phyloP scores from a whole-genome alignment of 345 rosid species.

The Eucalyptus leucophloia region DNA sequence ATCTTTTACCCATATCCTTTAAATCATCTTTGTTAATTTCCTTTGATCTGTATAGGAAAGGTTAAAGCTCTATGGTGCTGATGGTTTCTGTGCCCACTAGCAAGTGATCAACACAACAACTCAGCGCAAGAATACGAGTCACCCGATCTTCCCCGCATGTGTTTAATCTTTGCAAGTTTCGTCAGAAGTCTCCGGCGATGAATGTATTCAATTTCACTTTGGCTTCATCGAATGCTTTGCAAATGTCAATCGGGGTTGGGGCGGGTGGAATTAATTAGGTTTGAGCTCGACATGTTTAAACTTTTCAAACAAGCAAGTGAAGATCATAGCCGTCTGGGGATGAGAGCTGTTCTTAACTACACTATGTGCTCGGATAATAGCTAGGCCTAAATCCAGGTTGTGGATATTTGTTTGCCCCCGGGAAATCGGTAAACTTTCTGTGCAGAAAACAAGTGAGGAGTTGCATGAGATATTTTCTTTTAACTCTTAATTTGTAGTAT shows the following conservation, averaged over 20 bases:
- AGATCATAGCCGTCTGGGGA: background rate
- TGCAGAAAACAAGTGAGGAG: background rate
- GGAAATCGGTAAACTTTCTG: background rate
- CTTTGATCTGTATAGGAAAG: background rate
- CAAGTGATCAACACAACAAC: background rate
- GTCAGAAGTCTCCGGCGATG: background rate
- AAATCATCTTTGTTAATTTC: background rate
- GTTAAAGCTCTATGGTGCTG: slow-evolving; percentile 2
- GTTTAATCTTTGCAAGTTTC: background rate
- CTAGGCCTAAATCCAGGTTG: background rate
- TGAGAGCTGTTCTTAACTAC: too few relatives aligned
- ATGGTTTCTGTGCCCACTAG: background rate
- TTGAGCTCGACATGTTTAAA: too few relatives aligned
- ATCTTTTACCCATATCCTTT: background rate
- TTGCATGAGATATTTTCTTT: background rate
- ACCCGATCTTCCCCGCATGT: background rate
- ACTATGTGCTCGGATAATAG: background rate
- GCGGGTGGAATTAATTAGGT: too few relatives aligned
- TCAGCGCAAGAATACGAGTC: background rate
- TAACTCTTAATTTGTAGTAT: too few relatives aligned
- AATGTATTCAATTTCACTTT: too few relatives aligned
- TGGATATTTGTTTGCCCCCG: background rate
- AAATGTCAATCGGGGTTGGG: too few relatives aligned
- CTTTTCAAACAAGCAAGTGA: background rate
- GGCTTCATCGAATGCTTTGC: too few relatives aligned